These are phyloP conservation scores for Chytridium lagenaria DNA, from an alignment of 371 early-diverging fungal species.

Conservation along the genomic window DNA sequence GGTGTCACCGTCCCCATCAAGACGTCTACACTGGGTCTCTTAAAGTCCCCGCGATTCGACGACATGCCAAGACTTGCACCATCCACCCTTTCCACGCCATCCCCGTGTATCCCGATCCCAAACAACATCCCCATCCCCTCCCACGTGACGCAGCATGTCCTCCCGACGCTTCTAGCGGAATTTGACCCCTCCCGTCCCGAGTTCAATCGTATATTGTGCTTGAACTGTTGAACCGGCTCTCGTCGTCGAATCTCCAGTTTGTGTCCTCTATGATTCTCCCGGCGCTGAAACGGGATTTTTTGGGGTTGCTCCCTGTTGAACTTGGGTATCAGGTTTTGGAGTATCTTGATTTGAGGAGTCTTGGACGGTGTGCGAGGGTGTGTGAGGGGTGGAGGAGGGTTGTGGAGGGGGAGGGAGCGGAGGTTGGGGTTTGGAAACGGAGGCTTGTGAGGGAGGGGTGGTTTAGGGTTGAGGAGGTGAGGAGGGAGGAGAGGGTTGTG, in stretches of 20 bases:
- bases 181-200: constrained; percentile 66
- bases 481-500: neutral
- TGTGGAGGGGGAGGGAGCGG: constrained; percentile 72
- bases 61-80: too few species aligned
- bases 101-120: too few species aligned
- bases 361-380: constrained; percentile 79
- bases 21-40: too few species aligned
- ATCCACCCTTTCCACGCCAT: too few species aligned
- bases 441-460: constrained; percentile 49
- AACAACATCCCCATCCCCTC: too few species aligned
- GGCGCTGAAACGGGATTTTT: constrained; percentile 83
- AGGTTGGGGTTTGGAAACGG: constrained; percentile 62
- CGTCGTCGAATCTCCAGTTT: constrained; percentile 78
- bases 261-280: constrained; percentile 78
- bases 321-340: constrained; percentile 75
- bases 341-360: constrained; percentile 75
- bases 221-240: constrained; percentile 72
- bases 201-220: constrained; percentile 77
- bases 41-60: too few species aligned
- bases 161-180: too few species aligned
- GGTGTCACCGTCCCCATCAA: too few species aligned
- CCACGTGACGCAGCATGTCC: too few species aligned
- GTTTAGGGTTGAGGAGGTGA: constrained; percentile 58
- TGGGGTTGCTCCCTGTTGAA: constrained; percentile 79
- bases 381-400: constrained; percentile 74